Evolutionary conservation across 768 basidiomycete species (phyloP).

Genomic region (Xerocomellus amylosporus): DNA sequence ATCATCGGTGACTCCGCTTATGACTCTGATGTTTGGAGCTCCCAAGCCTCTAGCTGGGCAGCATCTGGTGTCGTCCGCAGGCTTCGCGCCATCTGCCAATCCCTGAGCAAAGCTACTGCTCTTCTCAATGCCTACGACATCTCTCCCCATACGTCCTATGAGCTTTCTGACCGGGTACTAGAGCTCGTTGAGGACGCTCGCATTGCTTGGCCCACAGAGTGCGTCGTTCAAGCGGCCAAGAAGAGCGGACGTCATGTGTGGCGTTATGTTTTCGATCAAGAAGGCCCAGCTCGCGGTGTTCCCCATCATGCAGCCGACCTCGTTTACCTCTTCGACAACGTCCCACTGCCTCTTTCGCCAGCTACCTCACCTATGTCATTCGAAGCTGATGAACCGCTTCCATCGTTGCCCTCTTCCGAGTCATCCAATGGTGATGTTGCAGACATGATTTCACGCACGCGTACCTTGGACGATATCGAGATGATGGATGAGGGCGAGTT

Average conservation of each 20-base stretch:
- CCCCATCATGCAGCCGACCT: constrained; percentile 73
- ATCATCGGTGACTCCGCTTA: constrained; percentile 72
- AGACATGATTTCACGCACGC: constrained; percentile 14
- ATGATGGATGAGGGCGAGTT: constrained; percentile 25
- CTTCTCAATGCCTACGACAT: constrained; percentile 75
- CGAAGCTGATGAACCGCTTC: constrained; percentile 31
- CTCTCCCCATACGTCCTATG: constrained; percentile 56
- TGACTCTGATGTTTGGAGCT: constrained; percentile 64
- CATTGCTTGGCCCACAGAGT: constrained; percentile 75
- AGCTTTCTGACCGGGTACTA: constrained; percentile 64
- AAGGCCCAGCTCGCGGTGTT: constrained; percentile 58
- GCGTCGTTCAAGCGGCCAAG: constrained; percentile 50
- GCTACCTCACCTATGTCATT: constrained; percentile 33
- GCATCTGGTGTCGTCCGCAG: constrained; percentile 59
- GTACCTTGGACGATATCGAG: constrained; percentile 28
- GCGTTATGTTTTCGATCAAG: constrained; percentile 83
- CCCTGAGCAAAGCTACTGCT: constrained; percentile 55
- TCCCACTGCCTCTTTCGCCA: constrained; percentile 50
- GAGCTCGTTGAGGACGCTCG: constrained; percentile 75
- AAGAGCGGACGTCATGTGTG: constrained; percentile 61
- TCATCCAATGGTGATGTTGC: constrained; percentile 24
- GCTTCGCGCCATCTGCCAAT: constrained; percentile 73
- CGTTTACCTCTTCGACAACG: constrained; percentile 76
- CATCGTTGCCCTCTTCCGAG: constrained; percentile 29
- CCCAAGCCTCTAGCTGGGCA: constrained; percentile 61